Conservation (phyloP, 768 basidiomycete species). For the Pleurotus salmoneostramineus region DNA sequence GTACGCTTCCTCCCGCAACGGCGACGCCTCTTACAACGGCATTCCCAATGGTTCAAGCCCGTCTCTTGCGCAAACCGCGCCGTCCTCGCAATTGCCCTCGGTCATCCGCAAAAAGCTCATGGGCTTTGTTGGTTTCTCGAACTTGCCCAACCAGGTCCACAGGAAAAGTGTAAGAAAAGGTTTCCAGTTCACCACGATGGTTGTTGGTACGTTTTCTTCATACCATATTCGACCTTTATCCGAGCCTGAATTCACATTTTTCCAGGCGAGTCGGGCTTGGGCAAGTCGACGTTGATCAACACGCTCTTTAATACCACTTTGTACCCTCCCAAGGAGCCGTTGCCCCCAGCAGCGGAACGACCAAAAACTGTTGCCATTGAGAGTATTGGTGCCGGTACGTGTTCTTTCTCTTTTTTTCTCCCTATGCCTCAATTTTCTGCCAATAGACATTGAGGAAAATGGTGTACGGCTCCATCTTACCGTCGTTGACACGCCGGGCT, state of each 20-base stretch:
- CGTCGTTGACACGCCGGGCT: constrained; percentile 99
- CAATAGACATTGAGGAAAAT: constrained; percentile 94
- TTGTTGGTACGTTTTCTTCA: constrained; percentile 75
- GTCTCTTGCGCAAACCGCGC: constrained; percentile 41
- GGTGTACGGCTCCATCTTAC: constrained; percentile 95
- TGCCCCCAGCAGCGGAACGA: constrained; percentile 80
- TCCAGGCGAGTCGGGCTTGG: constrained; percentile 93
- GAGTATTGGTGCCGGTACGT: constrained; percentile 94
- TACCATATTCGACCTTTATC: constrained; percentile 14
- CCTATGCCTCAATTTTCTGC: constrained; percentile 15
- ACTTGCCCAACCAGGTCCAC: constrained; percentile 98
- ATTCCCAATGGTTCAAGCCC: constrained; percentile 61
- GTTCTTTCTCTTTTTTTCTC: constrained; percentile 16
- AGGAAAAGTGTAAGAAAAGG: constrained; percentile 97
- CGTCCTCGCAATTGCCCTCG: constrained; percentile 34
- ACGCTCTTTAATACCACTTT: constrained; percentile 97
- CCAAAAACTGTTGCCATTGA: constrained; percentile 96
- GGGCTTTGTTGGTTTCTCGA: constrained; percentile 96
- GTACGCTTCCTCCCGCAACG: constrained; percentile 64
- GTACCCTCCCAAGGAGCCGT: constrained; percentile 83
- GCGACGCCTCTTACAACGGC: constrained; percentile 56
- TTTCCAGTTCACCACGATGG: constrained; percentile 99
- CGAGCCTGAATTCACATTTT: constrained; percentile 18
- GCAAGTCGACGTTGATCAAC: constrained; percentile 98
- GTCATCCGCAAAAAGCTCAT: constrained; percentile 87